Evolutionary conservation across 495 filamentous ascomycete genomes (phyloP).

Genomic region (Aspergillus sclerotioniger): DNA sequence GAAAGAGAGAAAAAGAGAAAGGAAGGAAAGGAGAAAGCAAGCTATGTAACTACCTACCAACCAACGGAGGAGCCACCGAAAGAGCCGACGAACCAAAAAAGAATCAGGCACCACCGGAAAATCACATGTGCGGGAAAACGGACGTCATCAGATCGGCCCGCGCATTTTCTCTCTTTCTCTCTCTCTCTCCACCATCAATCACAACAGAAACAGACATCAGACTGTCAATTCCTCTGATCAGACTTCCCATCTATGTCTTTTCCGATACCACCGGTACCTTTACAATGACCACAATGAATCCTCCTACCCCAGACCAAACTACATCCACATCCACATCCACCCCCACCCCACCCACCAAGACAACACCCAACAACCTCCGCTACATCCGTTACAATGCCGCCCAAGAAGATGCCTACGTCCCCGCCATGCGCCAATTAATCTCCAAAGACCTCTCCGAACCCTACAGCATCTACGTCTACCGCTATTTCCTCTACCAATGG

Average conservation of each 20-base stretch:
- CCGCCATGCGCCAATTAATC: slow-evolving; percentile 87
- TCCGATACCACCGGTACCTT: background rate
- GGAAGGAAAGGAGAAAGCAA: background rate
- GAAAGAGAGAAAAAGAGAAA: background rate
- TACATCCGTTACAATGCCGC: slow-evolving; percentile 82
- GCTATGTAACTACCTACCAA: background rate
- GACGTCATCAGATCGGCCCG: slow-evolving; percentile 16
- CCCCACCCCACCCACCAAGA: background rate
- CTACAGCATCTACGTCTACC: slow-evolving; percentile 99
- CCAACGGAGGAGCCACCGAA: background rate
- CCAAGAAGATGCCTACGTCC: slow-evolving; percentile 77
- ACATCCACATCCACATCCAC: too few species aligned
- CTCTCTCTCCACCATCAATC: slow-evolving; percentile 7
- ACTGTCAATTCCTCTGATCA: background rate
- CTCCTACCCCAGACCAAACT: background rate
- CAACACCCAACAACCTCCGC: slow-evolving; percentile 71
- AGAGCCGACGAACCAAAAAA: background rate
- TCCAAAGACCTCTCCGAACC: slow-evolving; percentile 97
- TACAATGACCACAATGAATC: background rate
- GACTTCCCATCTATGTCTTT: background rate
- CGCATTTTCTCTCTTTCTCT: slow-evolving; percentile 7
- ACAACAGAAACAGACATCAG: background rate
- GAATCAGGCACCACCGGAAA: background rate
- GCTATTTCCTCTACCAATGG: slow-evolving; percentile 99
- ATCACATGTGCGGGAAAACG: slow-evolving; percentile 33